Evolutionary conservation across 164 flowering plant species (phyloP), one percentile per base, ranked within the genome.

Genomic region (Tetracentron sinense): DNA sequence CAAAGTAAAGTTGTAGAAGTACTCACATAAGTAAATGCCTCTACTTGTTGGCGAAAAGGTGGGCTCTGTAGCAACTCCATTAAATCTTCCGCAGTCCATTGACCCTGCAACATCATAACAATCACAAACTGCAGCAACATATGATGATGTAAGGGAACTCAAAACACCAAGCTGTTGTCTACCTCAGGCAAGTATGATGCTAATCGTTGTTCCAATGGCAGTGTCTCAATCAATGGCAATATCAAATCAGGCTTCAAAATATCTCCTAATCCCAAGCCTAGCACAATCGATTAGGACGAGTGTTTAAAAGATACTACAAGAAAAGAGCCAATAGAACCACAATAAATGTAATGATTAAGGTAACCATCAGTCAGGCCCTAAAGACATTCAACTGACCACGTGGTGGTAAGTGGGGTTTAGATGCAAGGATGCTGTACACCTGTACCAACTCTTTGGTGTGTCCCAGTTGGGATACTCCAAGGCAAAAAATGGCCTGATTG

Each of bases 21-120:
- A 57, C 93, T 81, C 69, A 94, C 99, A 79, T 92, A 88, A 65
- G 96, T 85, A 74, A 95, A 95, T 52, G 97, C 74, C 73, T 92
- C 99, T 14, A 95, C 79, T 83, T 95, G 99, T 69, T 95, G 97
- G 58, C 97, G 94, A 56, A 95, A 86, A 44, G 91, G 97, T 53
- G 97, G 89, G 69, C 99, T 84, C 69, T 92, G 97, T 44, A 95
- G 72, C 72, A 95, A 72, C 64, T 95, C 99, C 33, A 95, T 74
- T 49, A 95, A 61, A 66, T 86, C 94, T 59, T 82, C 84, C 4
- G 87, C 68, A 66, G 77, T 81, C 85, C 93, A 82, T 42, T 73
- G 78, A 61, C 97, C 99, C 99, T 94, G 81, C 69, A 75, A 66
- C 53, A 49, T 19, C 61, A 48, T 16, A 62, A 47, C 47, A 54